These are phyloP conservation scores for Thraustochytrium sp. DNA, from an alignment of 352 stramenopile species.

Conservation along the genomic window DNA sequence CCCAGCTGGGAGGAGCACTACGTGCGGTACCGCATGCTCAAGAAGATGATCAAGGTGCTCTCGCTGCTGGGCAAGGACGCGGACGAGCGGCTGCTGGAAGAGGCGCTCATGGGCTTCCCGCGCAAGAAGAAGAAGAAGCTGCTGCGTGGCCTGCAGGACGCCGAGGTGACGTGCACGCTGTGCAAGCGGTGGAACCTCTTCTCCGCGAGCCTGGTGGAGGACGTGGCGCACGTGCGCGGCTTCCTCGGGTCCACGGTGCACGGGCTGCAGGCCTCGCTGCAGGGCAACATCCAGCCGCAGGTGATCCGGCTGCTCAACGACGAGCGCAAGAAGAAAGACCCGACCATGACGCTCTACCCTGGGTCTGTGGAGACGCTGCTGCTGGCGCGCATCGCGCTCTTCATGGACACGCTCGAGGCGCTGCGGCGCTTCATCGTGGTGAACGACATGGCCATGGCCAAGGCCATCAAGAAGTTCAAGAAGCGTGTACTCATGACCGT, in stretches of 20 bases:
- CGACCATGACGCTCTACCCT: slow-evolving; percentile 3
- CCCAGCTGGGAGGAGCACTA: slow-evolving; percentile 38
- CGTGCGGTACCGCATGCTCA: slow-evolving; percentile 27
- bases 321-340: not conserved
- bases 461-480: slow-evolving; percentile 34
- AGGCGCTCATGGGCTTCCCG: slow-evolving; percentile 10
- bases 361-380: not conserved
- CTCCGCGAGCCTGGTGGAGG: slow-evolving; percentile 1
- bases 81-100: not conserved
- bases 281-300: slow-evolving; percentile 11
- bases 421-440: slow-evolving; percentile 29
- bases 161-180: slow-evolving; percentile 13
- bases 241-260: slow-evolving; percentile 32
- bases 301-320: slow-evolving; percentile 14
- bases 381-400: slow-evolving; percentile 11
- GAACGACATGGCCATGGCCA: slow-evolving; percentile 14
- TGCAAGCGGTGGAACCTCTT: slow-evolving; percentile 34
- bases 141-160: not conserved
- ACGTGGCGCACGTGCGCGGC: slow-evolving; percentile 13
- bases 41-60: slow-evolving; percentile 45
- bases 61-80: slow-evolving; percentile 35
- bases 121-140: slow-evolving; percentile 42
- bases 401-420: slow-evolving; percentile 14
- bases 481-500: slow-evolving; percentile 8
- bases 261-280: not conserved